These are phyloP conservation scores for Geotrichum bryndzae DNA, from an alignment of 1,139 yeast species.

Conservation along the genomic window DNA sequence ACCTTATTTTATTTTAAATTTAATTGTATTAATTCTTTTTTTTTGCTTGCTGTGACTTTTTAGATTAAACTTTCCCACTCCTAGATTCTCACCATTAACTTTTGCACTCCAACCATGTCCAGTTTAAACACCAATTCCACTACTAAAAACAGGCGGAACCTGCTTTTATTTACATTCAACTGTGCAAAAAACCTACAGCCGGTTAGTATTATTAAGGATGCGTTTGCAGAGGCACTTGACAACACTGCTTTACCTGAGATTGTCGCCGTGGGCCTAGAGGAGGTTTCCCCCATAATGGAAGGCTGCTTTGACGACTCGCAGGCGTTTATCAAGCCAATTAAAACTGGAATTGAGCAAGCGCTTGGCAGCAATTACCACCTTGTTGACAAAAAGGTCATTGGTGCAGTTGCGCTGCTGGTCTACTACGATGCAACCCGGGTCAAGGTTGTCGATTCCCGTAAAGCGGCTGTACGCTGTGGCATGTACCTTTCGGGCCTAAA, in stretches of 20 bases:
- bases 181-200: constrained; percentile 19
- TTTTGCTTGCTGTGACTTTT: neutral
- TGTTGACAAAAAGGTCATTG: constrained; percentile 47
- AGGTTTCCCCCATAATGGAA: constrained; percentile 58
- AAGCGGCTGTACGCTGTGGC: constrained; percentile 47
- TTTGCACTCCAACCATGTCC: neutral
- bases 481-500: constrained; percentile 56
- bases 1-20: neutral
- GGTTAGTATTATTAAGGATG: constrained; percentile 23
- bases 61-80: neutral
- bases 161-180: constrained; percentile 29
- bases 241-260: constrained; percentile 39
- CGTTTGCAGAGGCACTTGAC: constrained; percentile 2
- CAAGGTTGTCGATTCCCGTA: constrained; percentile 17
- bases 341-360: constrained; percentile 40
- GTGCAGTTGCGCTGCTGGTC: constrained; percentile 60
- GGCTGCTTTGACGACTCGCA: constrained; percentile 49
- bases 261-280: constrained; percentile 70
- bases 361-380: constrained; percentile 43
- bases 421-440: constrained; percentile 38
- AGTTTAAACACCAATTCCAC: neutral
- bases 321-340: constrained; percentile 40
- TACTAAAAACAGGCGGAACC: neutral
- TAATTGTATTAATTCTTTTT: neutral
- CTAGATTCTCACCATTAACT: neutral